Base-by-base conservation (phyloP, 257 asterid species). In the Salvia splendens region DNA sequence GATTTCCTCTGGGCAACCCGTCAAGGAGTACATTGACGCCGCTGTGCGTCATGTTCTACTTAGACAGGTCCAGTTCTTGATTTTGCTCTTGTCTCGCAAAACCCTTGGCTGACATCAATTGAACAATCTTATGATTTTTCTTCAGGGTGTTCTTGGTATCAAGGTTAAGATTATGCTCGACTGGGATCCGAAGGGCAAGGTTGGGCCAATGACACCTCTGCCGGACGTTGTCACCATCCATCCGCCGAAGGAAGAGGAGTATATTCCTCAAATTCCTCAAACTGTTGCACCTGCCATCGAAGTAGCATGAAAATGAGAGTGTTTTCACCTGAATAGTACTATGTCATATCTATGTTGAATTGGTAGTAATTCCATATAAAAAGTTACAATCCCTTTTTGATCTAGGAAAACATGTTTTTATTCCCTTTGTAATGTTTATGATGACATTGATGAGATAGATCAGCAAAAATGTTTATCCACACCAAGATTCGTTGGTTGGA, bases 1-100 rank as follows among this genome's bases (percentile, higher is more conserved):
- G 30, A 24, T 24, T 24, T 24, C 30, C 30, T 77, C 81, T 14
- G 78, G 78, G 24, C 81, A 77, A 36, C 81, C 81, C 7, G 81
- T 77, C 42, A 77, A 77, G 64, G 81, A 77, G 53, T 77, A 72
- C 75, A 77, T 77, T n/a, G 81, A 77, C 41, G 52, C 78, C 47
- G 81, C 81, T 20, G 78, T 77, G 49, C 75, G 81, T 12, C 81
- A 77, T 14, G 81, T 77, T 62, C 78, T 77, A 12, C 81, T 72
- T 41, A 62, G 81, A 77, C 81, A 77, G 78, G 81, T 77, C 54
- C 7, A 32, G 1, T 17, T 52, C 16, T 12, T 5, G 32, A 24
- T 24, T 3, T 50, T 2, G 36, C 10, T 6, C 52, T 60, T 38
- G 12, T 48, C 28, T 9, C 36, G 8, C 68, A 12, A 16, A 73